Base-by-base conservation (phyloP, 2,329 filamentous ascomycete genomes). In the Hirsutella thompsonii region DNA sequence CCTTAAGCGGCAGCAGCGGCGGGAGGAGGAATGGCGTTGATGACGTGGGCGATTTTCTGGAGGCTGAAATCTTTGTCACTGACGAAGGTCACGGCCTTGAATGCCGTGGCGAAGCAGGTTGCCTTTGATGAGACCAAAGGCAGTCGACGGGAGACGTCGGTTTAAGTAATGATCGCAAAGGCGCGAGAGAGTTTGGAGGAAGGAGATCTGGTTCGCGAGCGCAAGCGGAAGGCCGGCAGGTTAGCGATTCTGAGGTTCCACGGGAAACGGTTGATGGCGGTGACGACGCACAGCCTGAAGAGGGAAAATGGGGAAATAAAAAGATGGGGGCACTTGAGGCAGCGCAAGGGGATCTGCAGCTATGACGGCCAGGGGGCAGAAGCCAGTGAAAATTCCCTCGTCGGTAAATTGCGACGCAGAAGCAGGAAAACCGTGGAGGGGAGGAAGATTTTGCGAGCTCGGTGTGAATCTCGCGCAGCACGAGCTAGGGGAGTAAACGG, bases 111-210 rank as follows among this genome's bases (percentile, higher is more conserved):
- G 62, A 51, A 55, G 50, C 50, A 43, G 51, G 56, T 59, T 69
- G 75, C 76, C 76, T 80, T 81, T 81, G 74, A 71, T 50, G 54
- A 63, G 73, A 79, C 73, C 76, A 81, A 81, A 80, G 76, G 76
- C 76, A 53, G 54, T 55, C 59, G 48, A 47, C 41, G 30, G 18
- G 29, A 40, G 38, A 18, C 32, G 18, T 8, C 14, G 6, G 38
- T 19, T 43, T 42, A 26, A 35, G 40, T 40, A 40, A 26, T 16
- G 32, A 6, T 5, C 9, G 9, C 9, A 16, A 16, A 16, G n/a
- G 30, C 32, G 32, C 32, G 30, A 33, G 30, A n/a, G n/a, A n/a
- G n/a, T n/a, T n/a, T n/a, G 3, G n/a, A n/a, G 18, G n/a, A 18
- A 16, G 13, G 16, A 16, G n/a, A 18, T 34, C 32, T 16, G 32